These are phyloP conservation scores for Fusarium heterosporum DNA, from an alignment of 2,329 filamentous ascomycete species.

Conservation along the genomic window DNA sequence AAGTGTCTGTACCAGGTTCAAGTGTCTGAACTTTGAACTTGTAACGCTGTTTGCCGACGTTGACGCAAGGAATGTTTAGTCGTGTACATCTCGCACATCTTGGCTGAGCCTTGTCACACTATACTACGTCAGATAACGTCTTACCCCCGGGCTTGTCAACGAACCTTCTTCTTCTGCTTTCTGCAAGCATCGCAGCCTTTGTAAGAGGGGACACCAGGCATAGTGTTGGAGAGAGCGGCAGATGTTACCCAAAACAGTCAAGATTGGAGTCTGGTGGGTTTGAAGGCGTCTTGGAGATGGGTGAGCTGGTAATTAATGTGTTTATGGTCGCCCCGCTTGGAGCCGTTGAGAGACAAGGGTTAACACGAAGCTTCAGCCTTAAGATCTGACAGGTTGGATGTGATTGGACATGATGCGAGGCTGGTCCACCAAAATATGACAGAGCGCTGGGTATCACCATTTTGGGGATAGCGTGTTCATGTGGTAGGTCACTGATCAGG, in stretches of 20 bases:
- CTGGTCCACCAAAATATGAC: slow-evolving; percentile 8
- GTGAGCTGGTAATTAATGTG: slow-evolving; percentile 18
- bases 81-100: slow-evolving; percentile 60
- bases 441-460: slow-evolving; percentile 26
- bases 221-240: slow-evolving; percentile 43
- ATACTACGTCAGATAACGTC: neutral
- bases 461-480: slow-evolving; percentile 23
- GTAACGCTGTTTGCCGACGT: slow-evolving; percentile 60
- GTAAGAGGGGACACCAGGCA: slow-evolving; percentile 65
- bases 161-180: slow-evolving; percentile 66
- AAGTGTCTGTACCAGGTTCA: slow-evolving; percentile 9
- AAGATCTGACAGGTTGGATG: neutral
- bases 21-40: slow-evolving; percentile 59
- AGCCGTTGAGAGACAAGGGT: slow-evolving; percentile 4
- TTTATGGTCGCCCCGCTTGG: slow-evolving; percentile 23
- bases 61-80: slow-evolving; percentile 58
- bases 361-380: slow-evolving; percentile 19
- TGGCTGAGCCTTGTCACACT: slow-evolving; percentile 61
- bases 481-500: neutral
- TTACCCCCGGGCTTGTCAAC: neutral
- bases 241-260: slow-evolving; percentile 40
- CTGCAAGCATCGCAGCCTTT: slow-evolving; percentile 64
- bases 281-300: neutral
- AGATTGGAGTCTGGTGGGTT: neutral
- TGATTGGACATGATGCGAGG: slow-evolving; percentile 10